These are phyloP conservation scores for Chrysanthemum makinoi DNA, from an alignment of 129 eudicot species.

Conservation along the genomic window DNA sequence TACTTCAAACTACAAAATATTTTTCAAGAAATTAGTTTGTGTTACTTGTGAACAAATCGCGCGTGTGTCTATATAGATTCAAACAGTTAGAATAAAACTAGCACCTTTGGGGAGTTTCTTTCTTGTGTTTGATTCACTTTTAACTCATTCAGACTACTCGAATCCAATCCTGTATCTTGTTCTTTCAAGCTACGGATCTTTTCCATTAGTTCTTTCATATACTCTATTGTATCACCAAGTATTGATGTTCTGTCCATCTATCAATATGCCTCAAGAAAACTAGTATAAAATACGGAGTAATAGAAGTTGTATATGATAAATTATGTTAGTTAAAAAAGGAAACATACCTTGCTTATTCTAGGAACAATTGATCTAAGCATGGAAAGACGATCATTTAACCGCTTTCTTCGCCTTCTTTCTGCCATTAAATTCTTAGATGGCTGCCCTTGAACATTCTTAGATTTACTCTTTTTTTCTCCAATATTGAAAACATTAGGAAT, in stretches of 20 bases:
- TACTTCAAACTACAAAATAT: constrained; percentile 54
- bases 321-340: background rate
- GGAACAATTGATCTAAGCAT: constrained; percentile 81
- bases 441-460: constrained; percentile 48
- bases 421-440: constrained; percentile 81
- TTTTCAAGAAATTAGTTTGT: background rate
- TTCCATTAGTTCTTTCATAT: constrained; percentile 65
- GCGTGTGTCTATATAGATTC: background rate
- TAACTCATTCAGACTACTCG: constrained; percentile 39
- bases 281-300: background rate
- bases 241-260: constrained; percentile 92
- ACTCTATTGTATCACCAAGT: constrained; percentile 77
- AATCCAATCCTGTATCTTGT: constrained; percentile 24
- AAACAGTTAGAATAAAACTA: background rate
- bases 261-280: too few species aligned
- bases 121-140: constrained; percentile 36
- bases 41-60: background rate
- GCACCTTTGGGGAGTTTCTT: constrained; percentile 66
- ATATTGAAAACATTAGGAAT: constrained; percentile 14
- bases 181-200: constrained; percentile 44
- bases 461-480: constrained; percentile 36
- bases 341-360: constrained; percentile 60
- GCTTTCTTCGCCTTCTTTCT: constrained; percentile 61
- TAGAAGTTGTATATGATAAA: background rate
- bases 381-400: constrained; percentile 67